phyloP scores from a whole-genome alignment of 495 filamentous ascomycete genomes.

The Daldinia childiae region DNA sequence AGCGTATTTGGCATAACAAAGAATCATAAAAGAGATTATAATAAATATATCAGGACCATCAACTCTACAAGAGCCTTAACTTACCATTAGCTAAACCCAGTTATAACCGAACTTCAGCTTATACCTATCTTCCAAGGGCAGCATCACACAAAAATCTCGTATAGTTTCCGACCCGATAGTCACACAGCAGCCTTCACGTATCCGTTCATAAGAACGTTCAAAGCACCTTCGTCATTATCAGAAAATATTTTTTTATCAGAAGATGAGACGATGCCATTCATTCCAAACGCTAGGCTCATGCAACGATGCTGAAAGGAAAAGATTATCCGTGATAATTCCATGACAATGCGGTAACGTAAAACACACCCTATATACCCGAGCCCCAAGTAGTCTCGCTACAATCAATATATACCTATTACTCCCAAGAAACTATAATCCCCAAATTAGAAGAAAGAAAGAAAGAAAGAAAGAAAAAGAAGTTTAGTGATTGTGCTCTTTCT shows the following conservation, averaged over 20 bases:
- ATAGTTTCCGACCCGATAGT: no score
- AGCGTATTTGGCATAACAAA: no score
- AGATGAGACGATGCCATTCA: neutral
- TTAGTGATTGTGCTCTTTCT: conserved; percentile 55
- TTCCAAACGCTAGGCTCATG: conserved; percentile 12
- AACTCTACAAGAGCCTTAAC: no score
- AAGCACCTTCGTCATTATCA: neutral
- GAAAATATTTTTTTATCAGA: neutral
- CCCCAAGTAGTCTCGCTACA: neutral
- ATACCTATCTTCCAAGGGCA: no score
- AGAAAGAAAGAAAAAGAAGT: neutral
- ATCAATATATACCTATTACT: conserved; percentile 21
- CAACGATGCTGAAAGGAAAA: conserved; percentile 6
- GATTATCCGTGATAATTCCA: conserved; percentile 13
- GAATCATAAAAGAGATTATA: no score
- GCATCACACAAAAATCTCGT: no score
- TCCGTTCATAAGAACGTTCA: neutral
- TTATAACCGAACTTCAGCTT: no score
- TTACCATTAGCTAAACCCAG: no score
- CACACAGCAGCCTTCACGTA: neutral
- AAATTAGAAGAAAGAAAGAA: neutral
- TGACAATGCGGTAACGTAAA: neutral
- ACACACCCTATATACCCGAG: conserved; percentile 1
- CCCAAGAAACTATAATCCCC: conserved; percentile 1
- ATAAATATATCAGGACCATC: no score